Evolutionary conservation across 345 rosid species (phyloP), one percentile per base, ranked within the genome.

Genomic region (Noccaea bulbosa): DNA sequence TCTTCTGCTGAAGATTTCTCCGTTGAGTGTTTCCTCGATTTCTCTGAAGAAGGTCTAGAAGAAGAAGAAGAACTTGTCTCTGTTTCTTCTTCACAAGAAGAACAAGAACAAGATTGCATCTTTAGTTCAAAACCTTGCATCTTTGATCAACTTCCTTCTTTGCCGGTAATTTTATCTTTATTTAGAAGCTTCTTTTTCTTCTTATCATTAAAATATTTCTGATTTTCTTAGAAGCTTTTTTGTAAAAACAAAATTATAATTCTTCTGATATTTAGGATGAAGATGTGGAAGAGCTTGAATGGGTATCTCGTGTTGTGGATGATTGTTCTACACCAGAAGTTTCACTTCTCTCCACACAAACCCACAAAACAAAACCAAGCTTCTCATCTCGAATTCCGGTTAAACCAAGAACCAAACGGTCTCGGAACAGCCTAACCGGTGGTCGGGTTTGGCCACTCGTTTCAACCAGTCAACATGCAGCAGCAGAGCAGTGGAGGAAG

Each of bases 211-310:
- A 17, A 47, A 48, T 0, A 2, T 2, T 34, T 43, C 50, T 22
- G n/a, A 4, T 44, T 5, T 46, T 58, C 14, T 37, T 2, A 37
- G 9, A 9, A 35, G 8, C 10, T 3, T 37, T 37, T 37, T 37
- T 37, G 3, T 37, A 8, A 37, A 8, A 37, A 2, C 40, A 37
- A 37, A 37, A 37, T 2, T 37, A 7, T 37, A 8, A 3, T 30
- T 11, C n/a, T 47, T 17, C 6, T 6, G 48, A 32, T 33, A 32
- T 44, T 48, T 39, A 94, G 99, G 89, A 86, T 58, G 96, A 83
- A 62, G 98, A 94, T 78, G 91, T 92, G 82, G 88, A 82, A 77
- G 97, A 92, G 60, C 78, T 94, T 68, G 99, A 94, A 72, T 92
- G 98, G 99, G 81, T 94, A 45, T 87, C 99, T 34, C 88, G 78